Conservation (phyloP, 495 filamentous ascomycete species). For the Aspergillus baeticus region DNA sequence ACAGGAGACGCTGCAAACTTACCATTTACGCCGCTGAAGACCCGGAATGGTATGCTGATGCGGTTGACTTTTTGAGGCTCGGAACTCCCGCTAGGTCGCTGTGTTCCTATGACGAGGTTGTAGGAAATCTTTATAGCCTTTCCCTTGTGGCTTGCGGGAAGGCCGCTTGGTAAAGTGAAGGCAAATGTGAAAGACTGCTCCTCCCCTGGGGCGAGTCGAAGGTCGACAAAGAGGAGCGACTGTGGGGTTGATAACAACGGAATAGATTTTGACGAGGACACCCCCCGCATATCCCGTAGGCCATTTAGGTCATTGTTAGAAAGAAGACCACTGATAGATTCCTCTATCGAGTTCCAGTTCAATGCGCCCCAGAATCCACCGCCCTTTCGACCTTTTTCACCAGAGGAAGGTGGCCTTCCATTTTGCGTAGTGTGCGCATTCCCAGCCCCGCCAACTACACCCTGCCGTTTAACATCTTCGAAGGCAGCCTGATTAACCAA, state of each 20-base stretch:
- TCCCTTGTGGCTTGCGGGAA: constrained; percentile 87
- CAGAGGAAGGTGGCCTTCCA: constrained; percentile 23
- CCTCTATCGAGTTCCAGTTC: constrained; percentile 86
- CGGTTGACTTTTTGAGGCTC: constrained; percentile 81
- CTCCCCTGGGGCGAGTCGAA: constrained; percentile 83
- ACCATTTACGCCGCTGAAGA: constrained; percentile 85
- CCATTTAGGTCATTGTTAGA: constrained; percentile 84
- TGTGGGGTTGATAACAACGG: constrained; percentile 94
- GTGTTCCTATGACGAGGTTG: constrained; percentile 87
- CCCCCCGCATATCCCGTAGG: constrained; percentile 89
- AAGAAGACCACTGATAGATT: constrained; percentile 81
- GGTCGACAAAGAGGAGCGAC: constrained; percentile 92
- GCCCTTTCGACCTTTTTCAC: constrained; percentile 68
- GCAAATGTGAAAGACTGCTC: constrained; percentile 82
- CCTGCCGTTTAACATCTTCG: constrained; percentile 93
- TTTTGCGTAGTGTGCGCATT: constrained; percentile 68
- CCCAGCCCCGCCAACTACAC: constrained; percentile 77
- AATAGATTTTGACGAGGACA: constrained; percentile 74
- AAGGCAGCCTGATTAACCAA: constrained; percentile 86
- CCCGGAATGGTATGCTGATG: constrained; percentile 93
- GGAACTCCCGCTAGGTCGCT: constrained; percentile 71
- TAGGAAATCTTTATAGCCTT: constrained; percentile 94
- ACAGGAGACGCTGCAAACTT: constrained; percentile 19
- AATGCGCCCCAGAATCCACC: constrained; percentile 81
- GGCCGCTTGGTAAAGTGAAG: constrained; percentile 78